Evolutionary conservation across 2,329 filamentous ascomycete genomes (phyloP), one percentile per base, ranked within the genome.

Genomic region (Fusarium acutatum): DNA sequence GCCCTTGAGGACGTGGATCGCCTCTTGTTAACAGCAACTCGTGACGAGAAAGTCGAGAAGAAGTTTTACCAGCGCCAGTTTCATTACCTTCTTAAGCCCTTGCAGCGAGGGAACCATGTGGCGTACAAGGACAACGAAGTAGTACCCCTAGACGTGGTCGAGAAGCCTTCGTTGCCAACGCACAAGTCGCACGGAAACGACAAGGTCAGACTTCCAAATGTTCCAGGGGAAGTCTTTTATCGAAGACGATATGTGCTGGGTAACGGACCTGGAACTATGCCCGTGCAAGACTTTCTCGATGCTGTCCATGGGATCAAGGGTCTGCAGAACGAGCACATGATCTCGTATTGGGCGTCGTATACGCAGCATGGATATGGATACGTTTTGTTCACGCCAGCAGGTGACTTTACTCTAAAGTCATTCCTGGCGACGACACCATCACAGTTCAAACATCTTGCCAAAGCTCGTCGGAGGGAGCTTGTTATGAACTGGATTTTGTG

Each of bases 401-500:
- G 88, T 65, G 92, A 94, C 71, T 89, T 88, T 74, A 93, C 85
- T 22, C 86, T 95, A 41, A 91, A 89, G 75, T 88, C 90, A 1
- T 92, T 94, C 80, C 86, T 94, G 67, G 86, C 90, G 22, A 89
- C 88, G 58, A 88, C 88, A 10, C 90, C 92, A 5, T 83, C 87
- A 28, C 87, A 88, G 28, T 87, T 92, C 79, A 91, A 92, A 75
- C 88, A 87, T 59, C 80, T 94, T 17, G 76, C 88, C 7, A 92
- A 93, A 78, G 84, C 85, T 57, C 86, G 88, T 44, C 86, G 91
- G 32, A 86, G 90, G 38, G 83, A 85, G 50, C 82, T 92, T 22
- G 80, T 94, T 10, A 84, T 94, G 78, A 91, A 93, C 79, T 95
- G 93, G 93, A 88, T 94, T 76, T 90, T 93, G 77, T 95, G 93